Evolutionary conservation across 2,329 filamentous ascomycete species (phyloP).

Genomic region (Pseudocercospora crystallina): DNA sequence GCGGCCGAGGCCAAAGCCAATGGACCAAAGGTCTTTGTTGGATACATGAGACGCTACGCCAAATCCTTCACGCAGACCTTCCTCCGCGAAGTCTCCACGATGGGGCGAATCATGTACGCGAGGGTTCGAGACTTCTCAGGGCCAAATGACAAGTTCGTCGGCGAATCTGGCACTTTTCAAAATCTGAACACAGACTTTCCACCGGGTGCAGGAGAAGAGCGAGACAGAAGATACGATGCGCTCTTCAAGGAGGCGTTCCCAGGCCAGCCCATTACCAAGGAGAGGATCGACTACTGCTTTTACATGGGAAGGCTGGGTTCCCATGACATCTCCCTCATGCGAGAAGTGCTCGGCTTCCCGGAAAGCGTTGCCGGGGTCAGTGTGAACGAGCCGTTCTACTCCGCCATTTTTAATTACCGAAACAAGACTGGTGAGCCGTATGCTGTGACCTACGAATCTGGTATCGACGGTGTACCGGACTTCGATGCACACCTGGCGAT

Average conservation of each 20-base stretch:
- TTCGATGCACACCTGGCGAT: constrained; percentile 57
- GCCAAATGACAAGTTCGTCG: constrained; percentile 52
- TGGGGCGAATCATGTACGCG: constrained; percentile 57
- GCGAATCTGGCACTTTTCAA: constrained; percentile 51
- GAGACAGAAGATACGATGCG: constrained; percentile 23
- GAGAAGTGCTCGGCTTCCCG: constrained; percentile 54
- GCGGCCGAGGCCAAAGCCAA: constrained; percentile 48
- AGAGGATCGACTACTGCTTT: constrained; percentile 37
- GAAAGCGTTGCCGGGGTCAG: constrained; percentile 47
- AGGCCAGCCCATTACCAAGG: constrained; percentile 32
- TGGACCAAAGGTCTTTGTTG: constrained; percentile 55
- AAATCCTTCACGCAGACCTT: constrained; percentile 55
- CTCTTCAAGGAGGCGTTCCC: constrained; percentile 37
- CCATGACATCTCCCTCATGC: constrained; percentile 57
- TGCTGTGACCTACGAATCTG: constrained; percentile 58
- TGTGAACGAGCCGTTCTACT: constrained; percentile 37
- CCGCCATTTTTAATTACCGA: constrained; percentile 48
- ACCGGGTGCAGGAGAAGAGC: constrained; percentile 26
- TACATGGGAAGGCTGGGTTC: constrained; percentile 53
- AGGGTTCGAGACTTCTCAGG: constrained; percentile 57
- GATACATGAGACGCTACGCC: constrained; percentile 63
- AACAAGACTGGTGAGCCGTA: constrained; percentile 40
- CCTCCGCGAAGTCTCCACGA: constrained; percentile 51
- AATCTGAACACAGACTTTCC: constrained; percentile 43
- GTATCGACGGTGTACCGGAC: constrained; percentile 52